Base-by-base conservation (phyloP, 116 monocot genomes). In the Zostera marina region DNA sequence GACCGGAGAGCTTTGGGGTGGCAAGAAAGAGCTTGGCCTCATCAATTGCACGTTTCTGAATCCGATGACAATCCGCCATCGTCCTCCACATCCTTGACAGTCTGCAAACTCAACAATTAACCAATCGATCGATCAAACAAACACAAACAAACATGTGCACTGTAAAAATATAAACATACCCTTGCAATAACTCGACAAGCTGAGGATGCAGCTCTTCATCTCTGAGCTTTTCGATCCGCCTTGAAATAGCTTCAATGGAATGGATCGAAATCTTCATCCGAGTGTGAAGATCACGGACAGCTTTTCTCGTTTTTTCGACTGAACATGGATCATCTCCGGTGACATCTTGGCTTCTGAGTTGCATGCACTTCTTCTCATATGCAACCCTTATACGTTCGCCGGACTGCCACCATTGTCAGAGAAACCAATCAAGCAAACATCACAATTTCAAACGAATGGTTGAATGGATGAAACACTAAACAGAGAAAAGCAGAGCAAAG, bases 201-300 rank as follows among this genome's bases (percentile, higher is more conserved):
- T 85, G 89, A 0, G 85, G 88, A 14, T 77, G 74, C 72, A 96
- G 45, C 41, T 96, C 96, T 47, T 82, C 80, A 21, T 96, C 85
- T 51, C 96, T 77, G 23, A 96, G 53, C 17, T 47, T 68, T 25
- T 85, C 82, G 8, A 96, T 96, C 46, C 96, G 68, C 57, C 44
- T 74, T 5, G 89, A 88, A 24, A 88, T 70, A 14, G 80, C 79
- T 66, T 85, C 78, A n/a, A 88, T 78, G 5, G 88, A 71, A 53
- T 80, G 79, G 16, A 88, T 75, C 10, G 88, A 88, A 41, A 96
- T 74, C 52, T 77, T 77, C n/a, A 88, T 15, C 38, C 67, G 68
- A 3, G 85, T 85, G 38, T 74, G 74, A 17, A 96, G 72, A 51
- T 82, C 84, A 61, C 81, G 72, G 24, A 77, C 62, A 2, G 72